A percentile compares a stretch with the other conserved stretches of the same genome.
These are phyloP conservation scores for Hypholoma fasciculare DNA, from an alignment of 768 basidiomycete genomes.

Conservation along the genomic window DNA sequence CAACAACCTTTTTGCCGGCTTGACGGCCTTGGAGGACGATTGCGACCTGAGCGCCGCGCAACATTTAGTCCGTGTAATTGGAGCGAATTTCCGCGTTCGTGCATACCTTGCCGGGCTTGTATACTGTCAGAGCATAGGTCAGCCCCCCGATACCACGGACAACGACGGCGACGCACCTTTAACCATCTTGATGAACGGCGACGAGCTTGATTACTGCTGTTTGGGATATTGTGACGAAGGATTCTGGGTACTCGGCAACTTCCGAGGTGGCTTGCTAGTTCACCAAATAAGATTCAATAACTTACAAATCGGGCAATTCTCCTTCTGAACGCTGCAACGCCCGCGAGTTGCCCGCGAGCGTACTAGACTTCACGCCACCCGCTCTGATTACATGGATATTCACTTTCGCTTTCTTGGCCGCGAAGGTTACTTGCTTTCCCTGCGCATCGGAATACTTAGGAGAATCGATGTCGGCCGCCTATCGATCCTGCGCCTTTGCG, in stretches of 20 bases:
- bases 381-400: too few relatives aligned
- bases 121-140: conserved; percentile 52
- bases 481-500: too few relatives aligned
- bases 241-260: conserved; percentile 31
- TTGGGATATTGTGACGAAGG: conserved; percentile 24
- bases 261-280: conserved; percentile 48
- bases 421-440: too few relatives aligned
- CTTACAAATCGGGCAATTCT: too few relatives aligned
- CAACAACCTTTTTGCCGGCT: conserved; percentile 99
- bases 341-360: too few relatives aligned
- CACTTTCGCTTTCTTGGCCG: too few relatives aligned
- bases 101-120: conserved; percentile 91
- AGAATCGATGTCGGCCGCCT: too few relatives aligned
- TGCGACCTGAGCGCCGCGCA: conserved; percentile 59
- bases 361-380: too few relatives aligned
- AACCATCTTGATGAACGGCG: conserved; percentile 52
- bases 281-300: conserved; percentile 30
- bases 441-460: too few relatives aligned
- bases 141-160: background rate
- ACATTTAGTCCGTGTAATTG: background rate
- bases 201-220: conserved; percentile 43
- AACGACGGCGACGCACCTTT: conserved; percentile 43
- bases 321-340: too few relatives aligned
- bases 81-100: background rate
- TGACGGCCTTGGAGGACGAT: conserved; percentile 99